Evolutionary conservation across 176 grass and related monocot genomes (phyloP), one percentile per base, ranked within the genome.

Genomic region (Carex pumila): DNA sequence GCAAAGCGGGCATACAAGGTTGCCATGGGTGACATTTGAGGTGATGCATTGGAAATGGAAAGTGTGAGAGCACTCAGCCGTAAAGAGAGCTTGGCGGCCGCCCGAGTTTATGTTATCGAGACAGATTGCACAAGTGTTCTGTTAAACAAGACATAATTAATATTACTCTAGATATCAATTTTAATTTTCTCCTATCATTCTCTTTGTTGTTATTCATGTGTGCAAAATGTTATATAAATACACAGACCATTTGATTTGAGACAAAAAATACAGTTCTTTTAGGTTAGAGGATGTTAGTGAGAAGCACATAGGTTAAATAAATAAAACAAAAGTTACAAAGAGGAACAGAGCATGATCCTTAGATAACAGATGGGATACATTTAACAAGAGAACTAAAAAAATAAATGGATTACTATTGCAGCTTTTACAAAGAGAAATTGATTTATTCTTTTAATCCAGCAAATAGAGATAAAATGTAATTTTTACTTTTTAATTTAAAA

Each of bases 31-130:
- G 29, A 91, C 89, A 76, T 78, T 91, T 2, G 89, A 9, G 9
- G 87, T 63, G 79, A 94, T 94, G 89, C 92, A 91, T 61, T 75
- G 72, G 92, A 94, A 94, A 81, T 94, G 92, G 85, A 91, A 94
- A 0, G 79, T 89, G 83, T 94, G 92, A 49, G 92, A 91, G 83
- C 92, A 94, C 85, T 91, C 87, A 0, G 89, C 87, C 25, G 63
- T 91, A 82, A 94, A 94, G 82, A 91, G 85, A 61, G 92, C 92
- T 34, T 89, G 75, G 12, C 81, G 75, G 11, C 65, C 64, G 64
- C 64, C 77, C 21, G 83, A 37, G 85, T 17, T 56, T 85, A 91
- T 91, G 77, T 6, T 34, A 8, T 57, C 69, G 25, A 91, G 89
- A 71, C 92, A 94, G 29, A 94, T 94, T 25, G 89, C 89, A 60